A percentile compares a stretch with the other conserved stretches of the same genome.
Evolutionary conservation across 257 asterid species (phyloP).

Genomic region (Cynanchum wilfordii): DNA sequence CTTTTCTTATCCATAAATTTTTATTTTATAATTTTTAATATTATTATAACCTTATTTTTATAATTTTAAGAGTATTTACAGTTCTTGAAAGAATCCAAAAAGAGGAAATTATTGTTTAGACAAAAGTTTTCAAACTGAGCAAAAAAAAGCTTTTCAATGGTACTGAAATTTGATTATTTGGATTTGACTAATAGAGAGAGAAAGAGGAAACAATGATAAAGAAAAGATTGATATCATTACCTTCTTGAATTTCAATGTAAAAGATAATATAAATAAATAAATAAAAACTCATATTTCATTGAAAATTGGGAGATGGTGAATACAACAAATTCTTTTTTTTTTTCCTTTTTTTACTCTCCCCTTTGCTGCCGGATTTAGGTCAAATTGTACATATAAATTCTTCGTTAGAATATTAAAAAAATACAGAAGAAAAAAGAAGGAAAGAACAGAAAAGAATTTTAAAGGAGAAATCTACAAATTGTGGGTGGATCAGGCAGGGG

Average conservation of each 20-base stretch:
- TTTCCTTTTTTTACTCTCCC: conserved; percentile 10
- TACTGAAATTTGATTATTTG: background rate
- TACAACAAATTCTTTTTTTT: conserved; percentile 9
- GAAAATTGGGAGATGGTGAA: conserved; percentile 16
- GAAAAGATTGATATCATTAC: background rate
- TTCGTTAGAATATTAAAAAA: conserved; percentile 23
- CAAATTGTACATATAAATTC: conserved; percentile 33
- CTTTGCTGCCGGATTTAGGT: conserved; percentile 23
- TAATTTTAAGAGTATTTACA: no score
- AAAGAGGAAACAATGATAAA: background rate
- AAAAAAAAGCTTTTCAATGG: no score
- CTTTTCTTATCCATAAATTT: background rate
- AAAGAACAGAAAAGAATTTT: conserved; percentile 11
- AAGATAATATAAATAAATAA: background rate
- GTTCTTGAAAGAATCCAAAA: background rate
- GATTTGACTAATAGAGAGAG: background rate
- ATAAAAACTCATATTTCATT: conserved; percentile 4
- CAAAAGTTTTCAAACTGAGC: background rate
- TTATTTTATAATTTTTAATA: no score
- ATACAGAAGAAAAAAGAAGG: conserved; percentile 20
- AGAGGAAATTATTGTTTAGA: background rate
- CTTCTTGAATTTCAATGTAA: background rate
- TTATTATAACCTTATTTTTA: no score
- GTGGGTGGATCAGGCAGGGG: conserved; percentile 15
- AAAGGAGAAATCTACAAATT: conserved; percentile 17